These are phyloP conservation scores for Puccinia polysora DNA, from an alignment of 1,284 basidiomycete species.

Conservation along the genomic window DNA sequence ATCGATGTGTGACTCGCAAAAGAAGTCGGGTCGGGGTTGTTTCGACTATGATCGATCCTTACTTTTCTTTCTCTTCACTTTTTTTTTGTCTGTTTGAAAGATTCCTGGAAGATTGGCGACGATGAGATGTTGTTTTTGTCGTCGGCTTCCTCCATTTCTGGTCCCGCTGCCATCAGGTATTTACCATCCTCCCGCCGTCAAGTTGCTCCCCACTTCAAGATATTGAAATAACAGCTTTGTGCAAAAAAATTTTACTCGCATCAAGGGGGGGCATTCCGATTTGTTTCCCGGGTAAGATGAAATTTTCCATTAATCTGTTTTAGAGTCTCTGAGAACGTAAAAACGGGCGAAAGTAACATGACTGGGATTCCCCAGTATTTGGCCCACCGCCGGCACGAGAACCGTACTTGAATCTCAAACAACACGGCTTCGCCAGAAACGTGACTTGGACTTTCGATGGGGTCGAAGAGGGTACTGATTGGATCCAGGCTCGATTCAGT, in stretches of 20 bases:
- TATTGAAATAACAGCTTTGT: constrained; percentile 42
- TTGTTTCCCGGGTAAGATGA: constrained; percentile 44
- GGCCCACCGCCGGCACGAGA: constrained; percentile 48
- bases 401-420: constrained; percentile 48
- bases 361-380: no score
- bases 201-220: no score
- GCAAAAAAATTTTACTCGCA: constrained; percentile 20
- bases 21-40: neutral
- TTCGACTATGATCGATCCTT: no score
- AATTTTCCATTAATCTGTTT: no score
- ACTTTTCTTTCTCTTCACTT: neutral
- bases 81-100: neutral
- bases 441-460: constrained; percentile 46
- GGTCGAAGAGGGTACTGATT: constrained; percentile 42
- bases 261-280: constrained; percentile 48
- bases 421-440: constrained; percentile 51
- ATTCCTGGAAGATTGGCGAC: constrained; percentile 43
- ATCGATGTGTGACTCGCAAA: neutral
- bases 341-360: no score
- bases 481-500: constrained; percentile 48
- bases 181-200: neutral
- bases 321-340: no score
- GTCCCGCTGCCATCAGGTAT: constrained; percentile 47
- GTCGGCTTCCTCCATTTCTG: constrained; percentile 44
- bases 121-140: constrained; percentile 49